These are phyloP conservation scores for Pseudoturritis turrita DNA, from an alignment of 345 rosid genomes.

Conservation along the genomic window DNA sequence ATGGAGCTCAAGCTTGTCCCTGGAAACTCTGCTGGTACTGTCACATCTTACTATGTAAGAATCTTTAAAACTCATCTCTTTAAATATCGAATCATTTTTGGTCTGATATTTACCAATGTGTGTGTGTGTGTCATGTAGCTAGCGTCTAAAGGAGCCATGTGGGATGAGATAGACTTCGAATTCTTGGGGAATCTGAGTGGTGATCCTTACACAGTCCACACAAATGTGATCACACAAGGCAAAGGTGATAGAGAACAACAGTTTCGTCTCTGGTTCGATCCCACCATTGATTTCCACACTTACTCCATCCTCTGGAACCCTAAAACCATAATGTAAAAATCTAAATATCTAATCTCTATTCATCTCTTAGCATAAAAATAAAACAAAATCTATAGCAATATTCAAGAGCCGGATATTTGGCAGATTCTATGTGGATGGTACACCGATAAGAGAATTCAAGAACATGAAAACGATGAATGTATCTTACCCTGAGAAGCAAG, in stretches of 20 bases:
- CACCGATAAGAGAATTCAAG: constrained; percentile 66
- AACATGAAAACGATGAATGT: constrained; percentile 46
- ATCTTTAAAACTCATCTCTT: neutral
- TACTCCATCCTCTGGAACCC: constrained; percentile 54
- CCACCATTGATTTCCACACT: constrained; percentile 44
- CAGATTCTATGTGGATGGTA: constrained; percentile 54
- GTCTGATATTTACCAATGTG: too few relatives aligned
- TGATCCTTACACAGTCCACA: constrained; percentile 54
- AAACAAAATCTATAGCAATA: neutral
- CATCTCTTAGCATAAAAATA: neutral
- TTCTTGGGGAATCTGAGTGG: constrained; percentile 58
- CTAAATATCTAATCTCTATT: neutral
- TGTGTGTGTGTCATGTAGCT: constrained; percentile 32
- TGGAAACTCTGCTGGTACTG: constrained; percentile 50
- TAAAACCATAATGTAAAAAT: constrained; percentile 37
- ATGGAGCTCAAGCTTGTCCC: constrained; percentile 51
- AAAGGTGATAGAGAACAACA: constrained; percentile 54
- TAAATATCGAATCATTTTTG: neutral
- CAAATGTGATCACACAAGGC: constrained; percentile 47
- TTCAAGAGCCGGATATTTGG: neutral
- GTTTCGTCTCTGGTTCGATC: constrained; percentile 53
- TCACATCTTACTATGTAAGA: constrained; percentile 45
- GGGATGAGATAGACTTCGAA: constrained; percentile 60
- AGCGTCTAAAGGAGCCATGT: constrained; percentile 41
- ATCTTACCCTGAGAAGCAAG: constrained; percentile 52